Evolutionary conservation across 345 rosid species (phyloP), one percentile per base, ranked within the genome.

Genomic region (Populus nigra): DNA sequence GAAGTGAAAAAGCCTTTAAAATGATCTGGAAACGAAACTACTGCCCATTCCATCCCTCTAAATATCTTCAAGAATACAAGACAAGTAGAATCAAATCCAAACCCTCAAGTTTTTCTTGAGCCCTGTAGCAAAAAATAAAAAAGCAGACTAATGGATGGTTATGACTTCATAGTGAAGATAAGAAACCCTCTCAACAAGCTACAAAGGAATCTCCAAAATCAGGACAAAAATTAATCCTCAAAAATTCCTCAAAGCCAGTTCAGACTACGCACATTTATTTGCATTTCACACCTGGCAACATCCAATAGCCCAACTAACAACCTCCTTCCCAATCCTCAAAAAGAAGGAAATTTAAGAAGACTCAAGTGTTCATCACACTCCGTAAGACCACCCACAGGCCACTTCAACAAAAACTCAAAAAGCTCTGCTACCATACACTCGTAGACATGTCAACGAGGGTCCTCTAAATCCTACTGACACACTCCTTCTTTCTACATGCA

Each of bases 131-230:
- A 11, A 69, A 69, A 33, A 33, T 33, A 33, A 69, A 74, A 15
- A 12, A 63, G 77, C 82, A 57, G 72, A 45, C 38, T 82, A 74
- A 62, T 35, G 69, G 67, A 77, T 69, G 70, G 72, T 65, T 79
- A 25, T 69, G n/a, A 77, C 86, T 75, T 81, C 17, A 27, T 72
- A 79, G 76, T 53, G 77, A 83, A 81, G 85, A 79, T 74, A 8
- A 39, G 10, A 43, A 43, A 75, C 71, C 73, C 74, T 59, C 41
- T 63, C 63, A 69, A 18, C 65, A 63, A 78, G 61, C 74, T 65
- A 72, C 75, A 73, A 74, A 63, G 69, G 41, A 68, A 73, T 39
- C 35, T 71, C 6, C 53, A 50, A 63, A 57, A 71, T 3, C 47
- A 57, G 16, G 76, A 55, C 74, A 50, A 59, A 72, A n/a, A n/a